Conservation (phyloP, 2,329 filamentous ascomycete species). For the Cladophialophora psammophila region DNA sequence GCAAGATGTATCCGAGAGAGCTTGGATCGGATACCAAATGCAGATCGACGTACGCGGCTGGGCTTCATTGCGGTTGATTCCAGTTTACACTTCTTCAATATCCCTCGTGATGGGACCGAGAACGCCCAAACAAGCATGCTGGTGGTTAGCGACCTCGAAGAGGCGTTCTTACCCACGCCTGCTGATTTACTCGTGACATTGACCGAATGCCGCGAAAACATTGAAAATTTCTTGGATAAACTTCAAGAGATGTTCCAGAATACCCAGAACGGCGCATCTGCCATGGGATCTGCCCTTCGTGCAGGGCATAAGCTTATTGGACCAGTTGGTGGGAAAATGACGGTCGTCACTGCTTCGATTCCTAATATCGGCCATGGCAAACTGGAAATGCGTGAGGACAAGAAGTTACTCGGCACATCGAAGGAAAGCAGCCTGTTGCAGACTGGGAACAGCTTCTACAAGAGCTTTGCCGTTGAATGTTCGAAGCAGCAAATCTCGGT, state of each 20-base stretch:
- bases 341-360: constrained; percentile 85
- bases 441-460: constrained; percentile 96
- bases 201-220: constrained; percentile 85
- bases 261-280: constrained; percentile 87
- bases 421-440: constrained; percentile 89
- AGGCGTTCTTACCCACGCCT: constrained; percentile 94
- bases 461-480: constrained; percentile 98
- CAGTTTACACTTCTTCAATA: constrained; percentile 93
- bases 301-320: constrained; percentile 96
- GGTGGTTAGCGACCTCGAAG: constrained; percentile 92
- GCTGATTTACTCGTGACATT: constrained; percentile 89
- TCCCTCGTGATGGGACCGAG: constrained; percentile 87
- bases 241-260: constrained; percentile 97
- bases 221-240: constrained; percentile 89
- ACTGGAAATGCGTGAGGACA: constrained; percentile 92
- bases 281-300: constrained; percentile 90
- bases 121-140: constrained; percentile 87
- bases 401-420: constrained; percentile 90
- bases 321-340: constrained; percentile 91
- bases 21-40: constrained; percentile 96
- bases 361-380: constrained; percentile 90
- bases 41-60: constrained; percentile 86
- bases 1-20: constrained; percentile 95
- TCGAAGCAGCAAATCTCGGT: constrained; percentile 99
- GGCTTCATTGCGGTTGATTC: constrained; percentile 97